phyloP scores from a whole-genome alignment of 495 filamentous ascomycete species.

The Arthonia radiata region DNA sequence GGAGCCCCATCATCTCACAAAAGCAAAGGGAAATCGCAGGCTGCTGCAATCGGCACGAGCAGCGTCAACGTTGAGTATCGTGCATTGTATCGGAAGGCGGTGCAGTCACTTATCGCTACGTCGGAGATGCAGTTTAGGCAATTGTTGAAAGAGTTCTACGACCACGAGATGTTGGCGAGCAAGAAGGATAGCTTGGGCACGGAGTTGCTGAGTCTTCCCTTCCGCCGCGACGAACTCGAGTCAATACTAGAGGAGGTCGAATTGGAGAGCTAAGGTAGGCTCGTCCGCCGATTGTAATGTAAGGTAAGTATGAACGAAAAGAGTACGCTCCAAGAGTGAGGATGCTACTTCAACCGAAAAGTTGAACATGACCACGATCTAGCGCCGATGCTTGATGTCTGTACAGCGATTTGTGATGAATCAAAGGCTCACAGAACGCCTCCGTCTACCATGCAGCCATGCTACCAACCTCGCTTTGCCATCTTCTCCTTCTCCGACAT shows the following conservation, averaged over 20 bases:
- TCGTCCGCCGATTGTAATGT: no score
- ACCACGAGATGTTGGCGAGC: conserved; percentile 86
- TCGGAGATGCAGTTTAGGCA: conserved; percentile 90
- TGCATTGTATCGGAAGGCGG: conserved; percentile 76
- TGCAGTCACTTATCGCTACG: conserved; percentile 89
- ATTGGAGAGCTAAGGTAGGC: not conserved
- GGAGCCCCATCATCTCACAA: conserved; percentile 23
- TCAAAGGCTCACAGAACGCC: no score
- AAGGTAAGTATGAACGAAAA: no score
- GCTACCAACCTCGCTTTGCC: conserved; percentile 77
- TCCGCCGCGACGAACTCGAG: conserved; percentile 74
- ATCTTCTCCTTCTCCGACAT: conserved; percentile 59
- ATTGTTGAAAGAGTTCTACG: conserved; percentile 86
- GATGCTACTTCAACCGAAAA: no score
- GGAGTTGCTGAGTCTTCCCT: conserved; percentile 65
- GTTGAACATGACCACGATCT: no score
- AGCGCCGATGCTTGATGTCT: no score
- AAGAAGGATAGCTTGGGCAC: conserved; percentile 64
- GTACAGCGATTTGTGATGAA: no score
- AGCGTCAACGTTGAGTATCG: conserved; percentile 46
- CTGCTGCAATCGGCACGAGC: conserved; percentile 5
- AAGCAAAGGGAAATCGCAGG: conserved; percentile 8
- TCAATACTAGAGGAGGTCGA: conserved; percentile 59
- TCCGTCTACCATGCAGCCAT: no score
- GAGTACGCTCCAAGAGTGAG: no score